phyloP scores from a whole-genome alignment of 2,329 filamentous ascomycete species.

The Beauveria caledonica region DNA sequence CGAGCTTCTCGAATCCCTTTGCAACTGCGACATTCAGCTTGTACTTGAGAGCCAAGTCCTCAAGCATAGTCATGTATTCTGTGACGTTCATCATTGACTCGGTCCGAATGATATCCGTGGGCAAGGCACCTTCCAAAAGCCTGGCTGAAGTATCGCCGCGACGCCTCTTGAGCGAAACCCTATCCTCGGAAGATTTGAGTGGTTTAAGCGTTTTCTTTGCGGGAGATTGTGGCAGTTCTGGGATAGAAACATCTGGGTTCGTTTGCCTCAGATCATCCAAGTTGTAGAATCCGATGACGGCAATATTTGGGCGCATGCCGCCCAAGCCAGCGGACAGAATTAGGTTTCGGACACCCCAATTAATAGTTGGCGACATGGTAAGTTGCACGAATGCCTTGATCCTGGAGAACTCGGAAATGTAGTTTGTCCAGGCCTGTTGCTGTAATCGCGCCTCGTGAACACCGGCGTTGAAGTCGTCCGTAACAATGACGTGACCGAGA shows the following conservation, averaged over 20 bases:
- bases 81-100: slow-evolving; percentile 61
- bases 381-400: slow-evolving; percentile 89
- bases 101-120: slow-evolving; percentile 60
- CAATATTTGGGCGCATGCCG: slow-evolving; percentile 85
- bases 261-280: slow-evolving; percentile 65
- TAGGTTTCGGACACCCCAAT: slow-evolving; percentile 78
- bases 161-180: slow-evolving; percentile 25
- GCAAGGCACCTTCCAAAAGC: slow-evolving; percentile 50
- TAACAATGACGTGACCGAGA: slow-evolving; percentile 80
- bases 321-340: slow-evolving; percentile 75
- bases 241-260: slow-evolving; percentile 46
- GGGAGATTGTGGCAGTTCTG: slow-evolving; percentile 36
- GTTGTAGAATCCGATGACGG: slow-evolving; percentile 72
- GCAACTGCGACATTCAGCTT: slow-evolving; percentile 80
- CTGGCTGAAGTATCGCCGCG: slow-evolving; percentile 48
- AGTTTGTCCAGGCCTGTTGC: slow-evolving; percentile 75
- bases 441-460: slow-evolving; percentile 76
- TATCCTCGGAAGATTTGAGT: slow-evolving; percentile 23
- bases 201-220: slow-evolving; percentile 23
- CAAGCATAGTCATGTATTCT: slow-evolving; percentile 74
- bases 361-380: slow-evolving; percentile 71
- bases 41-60: slow-evolving; percentile 69
- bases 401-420: slow-evolving; percentile 71
- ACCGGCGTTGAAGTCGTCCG: slow-evolving; percentile 68
- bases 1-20: slow-evolving; percentile 69